A percentile compares a stretch with the other conserved stretches of the same genome.
Conservation (phyloP, 805 yeast species). For the Lachancea meyersii region DNA sequence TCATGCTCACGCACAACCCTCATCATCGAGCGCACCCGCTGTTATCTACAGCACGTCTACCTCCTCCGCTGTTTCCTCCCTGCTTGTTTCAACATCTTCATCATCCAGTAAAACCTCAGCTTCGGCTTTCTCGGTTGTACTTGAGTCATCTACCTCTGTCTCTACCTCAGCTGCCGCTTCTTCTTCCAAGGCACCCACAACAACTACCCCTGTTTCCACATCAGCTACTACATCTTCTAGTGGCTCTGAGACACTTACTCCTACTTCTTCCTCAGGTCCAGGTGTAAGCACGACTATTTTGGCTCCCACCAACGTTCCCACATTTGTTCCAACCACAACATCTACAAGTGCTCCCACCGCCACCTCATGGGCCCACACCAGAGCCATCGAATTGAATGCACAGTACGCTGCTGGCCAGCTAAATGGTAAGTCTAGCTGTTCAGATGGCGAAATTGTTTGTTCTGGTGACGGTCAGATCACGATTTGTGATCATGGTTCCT, state of each 20-base stretch:
- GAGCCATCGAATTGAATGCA: conserved; percentile 42
- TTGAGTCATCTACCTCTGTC: too few relatives aligned
- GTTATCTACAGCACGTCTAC: conserved; percentile 5
- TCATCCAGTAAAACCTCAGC: too few relatives aligned
- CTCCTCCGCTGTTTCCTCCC: not conserved
- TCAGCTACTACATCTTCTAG: not conserved
- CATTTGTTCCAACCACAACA: conserved; percentile 11
- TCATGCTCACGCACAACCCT: conserved; percentile 6
- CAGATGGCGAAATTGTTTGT: conserved; percentile 49
- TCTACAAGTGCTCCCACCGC: conserved; percentile 12
- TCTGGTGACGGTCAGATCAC: conserved; percentile 45
- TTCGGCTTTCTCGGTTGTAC: too few relatives aligned
- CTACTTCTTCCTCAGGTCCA: not conserved
- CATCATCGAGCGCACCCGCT: conserved; percentile 13
- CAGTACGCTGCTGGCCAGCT: conserved; percentile 40
- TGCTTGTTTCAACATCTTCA: not conserved
- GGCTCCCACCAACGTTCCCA: conserved; percentile 8
- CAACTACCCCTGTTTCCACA: not conserved
- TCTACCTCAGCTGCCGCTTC: too few relatives aligned
- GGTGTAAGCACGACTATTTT: conserved; percentile 8
- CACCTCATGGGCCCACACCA: conserved; percentile 34
- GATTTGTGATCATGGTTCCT: conserved; percentile 48
- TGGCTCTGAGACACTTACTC: not conserved
- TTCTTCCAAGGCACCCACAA: too few relatives aligned
- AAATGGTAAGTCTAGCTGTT: conserved; percentile 41